Conservation (phyloP, 2,329 filamentous ascomycete genomes). For the Monosporascus cannonballus region DNA sequence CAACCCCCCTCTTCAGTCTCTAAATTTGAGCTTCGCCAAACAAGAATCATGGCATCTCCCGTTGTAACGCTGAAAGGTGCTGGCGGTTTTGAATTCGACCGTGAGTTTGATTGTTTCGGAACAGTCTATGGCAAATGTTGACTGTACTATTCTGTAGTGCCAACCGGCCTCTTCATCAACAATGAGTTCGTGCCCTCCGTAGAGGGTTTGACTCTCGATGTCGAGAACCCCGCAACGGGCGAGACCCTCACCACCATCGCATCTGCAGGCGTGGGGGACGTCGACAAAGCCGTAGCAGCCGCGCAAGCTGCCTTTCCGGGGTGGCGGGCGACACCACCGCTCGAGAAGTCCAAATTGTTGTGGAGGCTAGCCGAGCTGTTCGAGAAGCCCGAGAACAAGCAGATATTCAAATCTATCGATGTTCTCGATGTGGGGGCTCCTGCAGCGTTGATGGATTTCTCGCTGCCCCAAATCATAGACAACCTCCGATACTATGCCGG, state of each 20-base stretch:
- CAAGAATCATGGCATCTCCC: background rate
- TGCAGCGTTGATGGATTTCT: constrained; percentile 54
- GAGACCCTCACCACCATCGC: background rate
- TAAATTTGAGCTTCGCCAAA: too few species aligned
- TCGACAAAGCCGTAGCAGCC: constrained; percentile 5
- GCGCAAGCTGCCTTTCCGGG: constrained; percentile 41
- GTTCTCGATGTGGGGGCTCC: constrained; percentile 80
- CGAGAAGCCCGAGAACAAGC: constrained; percentile 47
- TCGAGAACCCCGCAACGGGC: background rate
- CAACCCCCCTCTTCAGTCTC: too few species aligned
- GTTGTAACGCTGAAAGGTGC: background rate
- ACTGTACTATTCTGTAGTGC: constrained; percentile 19
- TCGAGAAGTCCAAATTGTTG: constrained; percentile 63
- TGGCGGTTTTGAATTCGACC: background rate
- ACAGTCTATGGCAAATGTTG: background rate
- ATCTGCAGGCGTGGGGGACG: background rate
- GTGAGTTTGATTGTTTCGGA: background rate
- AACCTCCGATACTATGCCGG: constrained; percentile 71
- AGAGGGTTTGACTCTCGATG: background rate
- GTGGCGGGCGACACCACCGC: constrained; percentile 63
- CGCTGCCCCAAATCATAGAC: constrained; percentile 28
- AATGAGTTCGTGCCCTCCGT: constrained; percentile 4
- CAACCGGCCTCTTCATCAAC: constrained; percentile 43
- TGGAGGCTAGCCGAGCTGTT: constrained; percentile 64
- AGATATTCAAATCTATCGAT: constrained; percentile 48